These are phyloP conservation scores for Ophiostoma sp. DNA, from an alignment of 2,329 filamentous ascomycete genomes.

Conservation along the genomic window DNA sequence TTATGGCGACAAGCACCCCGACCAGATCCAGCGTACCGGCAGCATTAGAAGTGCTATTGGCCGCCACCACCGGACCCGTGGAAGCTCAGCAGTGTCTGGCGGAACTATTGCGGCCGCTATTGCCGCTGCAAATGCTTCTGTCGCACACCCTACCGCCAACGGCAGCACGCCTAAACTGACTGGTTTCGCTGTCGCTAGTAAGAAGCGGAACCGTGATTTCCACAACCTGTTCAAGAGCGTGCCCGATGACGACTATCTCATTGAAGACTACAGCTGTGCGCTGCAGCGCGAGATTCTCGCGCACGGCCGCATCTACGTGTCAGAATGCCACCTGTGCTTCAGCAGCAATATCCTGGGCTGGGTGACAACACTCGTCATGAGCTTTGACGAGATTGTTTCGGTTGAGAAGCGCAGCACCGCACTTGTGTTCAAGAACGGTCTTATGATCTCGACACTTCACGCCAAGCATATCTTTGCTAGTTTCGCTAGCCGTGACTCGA, in stretches of 20 bases:
- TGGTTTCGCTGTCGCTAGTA: conserved; percentile 92
- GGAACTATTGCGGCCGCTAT: conserved; percentile 64
- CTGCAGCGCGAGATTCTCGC: conserved; percentile 92
- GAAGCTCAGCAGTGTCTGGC: conserved; percentile 68
- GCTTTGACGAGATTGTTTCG: conserved; percentile 94
- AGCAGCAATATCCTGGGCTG: conserved; percentile 98
- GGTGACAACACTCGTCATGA: conserved; percentile 96
- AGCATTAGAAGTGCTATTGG: conserved; percentile 61
- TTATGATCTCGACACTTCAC: conserved; percentile 93
- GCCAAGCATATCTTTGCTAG: conserved; percentile 95
- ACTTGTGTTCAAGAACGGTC: conserved; percentile 91
- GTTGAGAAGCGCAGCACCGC: conserved; percentile 97
- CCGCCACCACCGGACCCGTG: conserved; percentile 60
- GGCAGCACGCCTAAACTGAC: conserved; percentile 69
- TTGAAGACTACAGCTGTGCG: conserved; percentile 97
- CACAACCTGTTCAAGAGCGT: conserved; percentile 92
- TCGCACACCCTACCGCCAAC: conserved; percentile 58
- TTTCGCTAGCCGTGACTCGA: conserved; percentile 88
- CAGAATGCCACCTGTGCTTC: conserved; percentile 95
- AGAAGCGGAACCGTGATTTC: conserved; percentile 93
- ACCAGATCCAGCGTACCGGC: conserved; percentile 50
- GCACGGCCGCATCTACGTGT: conserved; percentile 90
- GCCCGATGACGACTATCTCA: conserved; percentile 94
- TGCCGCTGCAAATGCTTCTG: conserved; percentile 61
- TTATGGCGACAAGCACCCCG: conserved; percentile 52